Conservation (phyloP, 169 alveolate species). For the Eimeria brunetti region DNA sequence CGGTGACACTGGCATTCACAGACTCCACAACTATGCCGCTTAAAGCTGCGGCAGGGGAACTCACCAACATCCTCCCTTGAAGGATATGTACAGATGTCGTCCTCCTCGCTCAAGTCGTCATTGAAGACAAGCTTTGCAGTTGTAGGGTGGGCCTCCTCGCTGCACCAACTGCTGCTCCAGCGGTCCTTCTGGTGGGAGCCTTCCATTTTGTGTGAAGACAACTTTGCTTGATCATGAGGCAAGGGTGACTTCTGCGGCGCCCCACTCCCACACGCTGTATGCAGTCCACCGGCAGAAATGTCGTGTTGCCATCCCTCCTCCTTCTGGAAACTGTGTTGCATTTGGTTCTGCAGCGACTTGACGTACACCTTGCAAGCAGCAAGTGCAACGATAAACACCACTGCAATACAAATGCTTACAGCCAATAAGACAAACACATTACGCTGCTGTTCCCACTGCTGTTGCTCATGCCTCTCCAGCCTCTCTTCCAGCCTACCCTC, state of each 20-base stretch:
- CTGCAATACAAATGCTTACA: slow-evolving; percentile 19
- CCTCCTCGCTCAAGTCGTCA: slow-evolving; percentile 43
- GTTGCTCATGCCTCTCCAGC: slow-evolving; percentile 56
- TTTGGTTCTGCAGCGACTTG: slow-evolving; percentile 32
- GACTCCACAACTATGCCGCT: not conserved
- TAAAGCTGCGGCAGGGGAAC: not conserved
- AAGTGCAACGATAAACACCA: slow-evolving; percentile 35
- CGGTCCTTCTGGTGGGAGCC: not conserved
- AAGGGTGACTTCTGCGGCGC: not conserved
- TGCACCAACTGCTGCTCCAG: slow-evolving; percentile 14
- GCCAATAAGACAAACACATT: slow-evolving; percentile 36
- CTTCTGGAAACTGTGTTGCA: not conserved
- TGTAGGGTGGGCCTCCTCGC: not conserved
- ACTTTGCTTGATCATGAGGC: not conserved
- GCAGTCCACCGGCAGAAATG: not conserved
- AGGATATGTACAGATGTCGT: slow-evolving; percentile 3
- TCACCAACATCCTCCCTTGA: slow-evolving; percentile 52
- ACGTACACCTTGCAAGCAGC: slow-evolving; percentile 61
- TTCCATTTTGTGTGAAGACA: not conserved
- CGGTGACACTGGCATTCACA: no score
- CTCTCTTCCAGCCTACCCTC: slow-evolving; percentile 52
- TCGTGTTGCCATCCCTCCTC: not conserved
- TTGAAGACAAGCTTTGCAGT: not conserved
- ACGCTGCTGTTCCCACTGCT: slow-evolving; percentile 33
- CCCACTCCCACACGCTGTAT: not conserved